These are phyloP conservation scores for Citrus trifoliata DNA, from an alignment of 345 rosid genomes.

Conservation along the genomic window DNA sequence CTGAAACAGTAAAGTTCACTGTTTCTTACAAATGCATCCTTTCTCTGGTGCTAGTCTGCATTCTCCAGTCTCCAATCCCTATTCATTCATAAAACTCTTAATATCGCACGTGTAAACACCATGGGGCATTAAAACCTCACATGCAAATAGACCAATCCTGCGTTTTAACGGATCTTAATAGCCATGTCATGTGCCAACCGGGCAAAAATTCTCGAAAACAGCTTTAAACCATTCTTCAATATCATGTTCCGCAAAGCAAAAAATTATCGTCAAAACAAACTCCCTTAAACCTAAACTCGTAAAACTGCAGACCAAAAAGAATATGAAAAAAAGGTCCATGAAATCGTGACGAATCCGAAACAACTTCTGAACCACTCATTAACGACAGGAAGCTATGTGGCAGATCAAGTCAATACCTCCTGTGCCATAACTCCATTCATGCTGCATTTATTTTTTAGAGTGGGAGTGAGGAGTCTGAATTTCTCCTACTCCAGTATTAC, in stretches of 20 bases:
- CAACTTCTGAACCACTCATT: background rate
- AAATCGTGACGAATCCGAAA: background rate
- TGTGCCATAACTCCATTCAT: constrained; percentile 54
- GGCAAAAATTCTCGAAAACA: background rate
- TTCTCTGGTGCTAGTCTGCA: no score
- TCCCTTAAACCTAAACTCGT: background rate
- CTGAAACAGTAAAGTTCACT: no score
- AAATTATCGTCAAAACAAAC: background rate
- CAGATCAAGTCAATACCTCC: constrained; percentile 57
- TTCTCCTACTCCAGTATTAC: no score
- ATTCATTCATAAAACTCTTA: no score
- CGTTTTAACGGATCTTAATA: background rate
- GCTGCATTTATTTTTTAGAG: accelerated
- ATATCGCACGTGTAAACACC: no score
- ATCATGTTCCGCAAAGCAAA: background rate
- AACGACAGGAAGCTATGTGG: constrained; percentile 34
- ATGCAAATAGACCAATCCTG: background rate
- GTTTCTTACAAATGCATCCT: no score
- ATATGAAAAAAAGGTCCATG: background rate
- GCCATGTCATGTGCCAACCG: background rate
- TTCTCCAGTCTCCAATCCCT: no score
- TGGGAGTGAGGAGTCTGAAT: no score
- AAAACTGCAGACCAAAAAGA: background rate
- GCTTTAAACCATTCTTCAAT: background rate
- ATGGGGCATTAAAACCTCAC: no score